Evolutionary conservation across 257 asterid species (phyloP).

Genomic region (Schizonepeta tenuifolia): DNA sequence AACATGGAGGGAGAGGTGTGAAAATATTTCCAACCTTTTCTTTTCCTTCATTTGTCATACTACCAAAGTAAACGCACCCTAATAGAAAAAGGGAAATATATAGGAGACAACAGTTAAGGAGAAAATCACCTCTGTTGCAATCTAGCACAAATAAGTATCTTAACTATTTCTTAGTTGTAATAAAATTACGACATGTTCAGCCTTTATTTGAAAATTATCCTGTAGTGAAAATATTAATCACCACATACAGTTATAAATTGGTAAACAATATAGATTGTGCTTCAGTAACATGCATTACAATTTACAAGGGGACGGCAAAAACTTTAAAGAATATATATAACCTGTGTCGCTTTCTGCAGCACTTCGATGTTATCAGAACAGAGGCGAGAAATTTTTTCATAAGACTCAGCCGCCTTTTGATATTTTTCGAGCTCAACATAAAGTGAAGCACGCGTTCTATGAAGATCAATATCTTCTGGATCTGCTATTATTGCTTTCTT

Average conservation of each 20-base stretch:
- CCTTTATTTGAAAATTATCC: conserved; percentile 1
- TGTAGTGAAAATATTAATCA: background rate
- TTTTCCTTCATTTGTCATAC: no score
- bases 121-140: conserved; percentile 15
- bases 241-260: background rate
- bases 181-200: background rate
- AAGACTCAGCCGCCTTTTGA: conserved; percentile 76
- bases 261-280: background rate
- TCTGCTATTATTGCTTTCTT: conserved; percentile 79
- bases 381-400: conserved; percentile 66
- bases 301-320: conserved; percentile 15
- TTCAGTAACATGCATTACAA: conserved; percentile 16
- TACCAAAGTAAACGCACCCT: no score
- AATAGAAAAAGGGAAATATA: background rate
- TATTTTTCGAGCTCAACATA: conserved; percentile 67
- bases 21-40: no score
- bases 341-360: conserved; percentile 63
- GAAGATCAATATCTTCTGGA: conserved; percentile 70
- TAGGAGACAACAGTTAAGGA: background rate
- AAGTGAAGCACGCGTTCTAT: conserved; percentile 64
- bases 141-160: conserved; percentile 7
- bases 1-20: no score
- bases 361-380: conserved; percentile 58
- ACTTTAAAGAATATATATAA: conserved; percentile 24
- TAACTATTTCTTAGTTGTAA: background rate